Percentiles rank a stretch among this genome's conserved stretches.
Evolutionary conservation across 371 early-diverging fungal species (phyloP).

Genomic region (Mortierella sp.): DNA sequence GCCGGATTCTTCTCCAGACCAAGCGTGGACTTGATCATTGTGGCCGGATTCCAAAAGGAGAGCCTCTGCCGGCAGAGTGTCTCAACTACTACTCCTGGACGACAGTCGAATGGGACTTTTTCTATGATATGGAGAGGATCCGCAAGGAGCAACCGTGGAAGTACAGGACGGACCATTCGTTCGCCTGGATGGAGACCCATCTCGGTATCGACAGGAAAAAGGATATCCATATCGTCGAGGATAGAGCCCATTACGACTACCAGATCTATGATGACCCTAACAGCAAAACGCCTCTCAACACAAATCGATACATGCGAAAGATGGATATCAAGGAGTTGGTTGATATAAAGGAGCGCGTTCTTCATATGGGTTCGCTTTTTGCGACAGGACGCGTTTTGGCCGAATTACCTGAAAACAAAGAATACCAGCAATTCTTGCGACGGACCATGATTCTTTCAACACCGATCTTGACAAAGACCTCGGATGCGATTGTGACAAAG

Average conservation of each 20-base stretch:
- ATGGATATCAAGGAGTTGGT: constrained; percentile 60
- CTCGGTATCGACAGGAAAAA: constrained; percentile 48
- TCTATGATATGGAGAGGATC: constrained; percentile 62
- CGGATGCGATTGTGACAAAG: constrained; percentile 59
- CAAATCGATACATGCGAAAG: constrained; percentile 54
- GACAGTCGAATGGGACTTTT: constrained; percentile 68
- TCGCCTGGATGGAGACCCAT: constrained; percentile 46
- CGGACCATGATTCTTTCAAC: constrained; percentile 63
- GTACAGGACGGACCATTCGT: constrained; percentile 39
- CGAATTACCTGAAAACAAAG: constrained; percentile 60
- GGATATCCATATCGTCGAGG: constrained; percentile 62
- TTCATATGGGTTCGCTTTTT: constrained; percentile 73
- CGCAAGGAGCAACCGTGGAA: constrained; percentile 43
- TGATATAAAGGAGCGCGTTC: constrained; percentile 54
- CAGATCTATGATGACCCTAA: constrained; percentile 67
- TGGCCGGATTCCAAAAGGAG: constrained; percentile 46
- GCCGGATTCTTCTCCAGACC: constrained; percentile 64
- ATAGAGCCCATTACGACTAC: constrained; percentile 65
- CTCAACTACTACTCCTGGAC: constrained; percentile 70
- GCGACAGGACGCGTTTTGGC: constrained; percentile 67
- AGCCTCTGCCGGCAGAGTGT: constrained; percentile 65
- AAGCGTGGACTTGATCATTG: constrained; percentile 70
- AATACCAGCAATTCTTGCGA: constrained; percentile 55
- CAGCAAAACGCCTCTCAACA: constrained; percentile 57
- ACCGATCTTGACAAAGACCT: constrained; percentile 59